These are phyloP conservation scores for Phytophthora fragariaefolia DNA, from an alignment of 352 stramenopile genomes.

Conservation along the genomic window DNA sequence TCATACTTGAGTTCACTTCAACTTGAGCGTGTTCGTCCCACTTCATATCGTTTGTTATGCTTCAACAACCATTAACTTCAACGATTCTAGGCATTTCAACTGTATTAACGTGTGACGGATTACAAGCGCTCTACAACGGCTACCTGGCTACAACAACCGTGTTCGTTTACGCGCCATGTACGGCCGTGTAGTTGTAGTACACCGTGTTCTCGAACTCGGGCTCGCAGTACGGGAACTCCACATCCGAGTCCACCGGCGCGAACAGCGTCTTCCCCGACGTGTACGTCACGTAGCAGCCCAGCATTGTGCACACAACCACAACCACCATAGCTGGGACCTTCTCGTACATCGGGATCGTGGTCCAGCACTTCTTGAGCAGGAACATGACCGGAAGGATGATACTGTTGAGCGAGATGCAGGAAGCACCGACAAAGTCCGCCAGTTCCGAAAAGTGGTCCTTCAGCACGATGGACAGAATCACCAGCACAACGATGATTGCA, in stretches of 20 bases:
- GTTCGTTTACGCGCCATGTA: slow-evolving; percentile 17
- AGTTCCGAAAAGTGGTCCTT: slow-evolving; percentile 51
- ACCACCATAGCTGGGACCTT: slow-evolving; percentile 20
- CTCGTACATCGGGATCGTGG: slow-evolving; percentile 23
- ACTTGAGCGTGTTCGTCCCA: too few species aligned
- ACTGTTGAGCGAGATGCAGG: slow-evolving; percentile 50
- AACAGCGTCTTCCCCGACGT: slow-evolving; percentile 32
- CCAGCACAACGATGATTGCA: slow-evolving; percentile 40
- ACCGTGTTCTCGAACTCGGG: slow-evolving; percentile 30
- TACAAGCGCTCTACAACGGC: neutral
- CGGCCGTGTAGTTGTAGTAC: slow-evolving; percentile 37
- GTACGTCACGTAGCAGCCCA: slow-evolving; percentile 33
- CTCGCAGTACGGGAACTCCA: slow-evolving; percentile 28
- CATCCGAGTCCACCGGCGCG: slow-evolving; percentile 22
- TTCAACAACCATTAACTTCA: too few species aligned
- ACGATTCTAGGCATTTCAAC: neutral
- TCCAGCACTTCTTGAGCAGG: slow-evolving; percentile 35
- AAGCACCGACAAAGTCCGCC: slow-evolving; percentile 51
- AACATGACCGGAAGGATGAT: slow-evolving; percentile 44
- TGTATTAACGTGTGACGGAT: neutral
- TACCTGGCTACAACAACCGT: neutral
- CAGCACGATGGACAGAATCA: slow-evolving; percentile 48
- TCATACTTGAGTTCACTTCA: neutral
- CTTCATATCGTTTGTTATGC: neutral
- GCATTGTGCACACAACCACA: slow-evolving; percentile 20